A percentile compares a stretch with the other conserved stretches of the same genome.
Conservation (phyloP, 1,284 basidiomycete genomes). For the Ceratobasidium sp. region DNA sequence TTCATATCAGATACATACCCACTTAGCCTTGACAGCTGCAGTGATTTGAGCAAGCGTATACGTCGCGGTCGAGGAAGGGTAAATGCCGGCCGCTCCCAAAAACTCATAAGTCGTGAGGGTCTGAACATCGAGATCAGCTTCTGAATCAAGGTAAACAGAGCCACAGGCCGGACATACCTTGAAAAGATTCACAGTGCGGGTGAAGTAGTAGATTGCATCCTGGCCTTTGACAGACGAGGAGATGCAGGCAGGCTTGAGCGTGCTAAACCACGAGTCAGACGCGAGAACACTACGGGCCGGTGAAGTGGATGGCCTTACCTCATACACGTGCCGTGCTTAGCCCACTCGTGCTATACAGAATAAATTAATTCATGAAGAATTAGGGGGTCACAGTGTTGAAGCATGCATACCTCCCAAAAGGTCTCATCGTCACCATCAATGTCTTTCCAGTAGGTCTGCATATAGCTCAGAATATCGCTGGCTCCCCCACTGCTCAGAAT, state of each 20-base stretch:
- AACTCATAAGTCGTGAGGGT: slow-evolving; percentile 78
- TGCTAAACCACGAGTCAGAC: slow-evolving; percentile 60
- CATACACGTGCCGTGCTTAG: slow-evolving; percentile 78
- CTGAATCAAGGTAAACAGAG: background rate
- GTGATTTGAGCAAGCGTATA: slow-evolving; percentile 69
- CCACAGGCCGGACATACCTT: slow-evolving; percentile 59
- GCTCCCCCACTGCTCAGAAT: slow-evolving; percentile 72
- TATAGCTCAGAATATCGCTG: slow-evolving; percentile 72
- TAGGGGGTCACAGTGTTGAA: background rate
- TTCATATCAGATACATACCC: slow-evolving; percentile 59
- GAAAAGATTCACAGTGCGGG: slow-evolving; percentile 74
- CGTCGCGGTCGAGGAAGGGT: slow-evolving; percentile 69
- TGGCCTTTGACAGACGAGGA: slow-evolving; percentile 40
- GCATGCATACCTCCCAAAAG: slow-evolving; percentile 75
- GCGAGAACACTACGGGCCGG: slow-evolving; percentile 34
- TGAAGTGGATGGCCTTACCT: slow-evolving; percentile 58
- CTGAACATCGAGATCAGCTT: slow-evolving; percentile 54
- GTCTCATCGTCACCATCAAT: slow-evolving; percentile 71
- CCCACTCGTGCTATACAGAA: slow-evolving; percentile 20
- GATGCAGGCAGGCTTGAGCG: slow-evolving; percentile 61
- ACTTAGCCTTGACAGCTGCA: slow-evolving; percentile 68
- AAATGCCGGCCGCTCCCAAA: slow-evolving; percentile 78
- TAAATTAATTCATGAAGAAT: background rate
- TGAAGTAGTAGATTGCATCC: slow-evolving; percentile 68
- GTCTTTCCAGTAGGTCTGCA: slow-evolving; percentile 77